phyloP scores from a whole-genome alignment of 1,284 basidiomycete genomes.

The Microbotryomycetes sp. region DNA sequence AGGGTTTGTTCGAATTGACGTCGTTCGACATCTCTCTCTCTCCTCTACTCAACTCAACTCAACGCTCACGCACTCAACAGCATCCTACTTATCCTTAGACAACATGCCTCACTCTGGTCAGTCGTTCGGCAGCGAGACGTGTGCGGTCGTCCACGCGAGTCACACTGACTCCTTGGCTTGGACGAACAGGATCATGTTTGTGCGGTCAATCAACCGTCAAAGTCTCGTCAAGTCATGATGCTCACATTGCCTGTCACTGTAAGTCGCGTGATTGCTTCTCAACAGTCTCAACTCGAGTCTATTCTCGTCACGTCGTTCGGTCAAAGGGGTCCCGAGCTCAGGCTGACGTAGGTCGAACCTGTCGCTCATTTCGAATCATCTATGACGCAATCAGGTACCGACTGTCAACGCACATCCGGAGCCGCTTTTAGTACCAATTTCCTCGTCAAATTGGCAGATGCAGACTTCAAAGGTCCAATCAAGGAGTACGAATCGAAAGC shows the following conservation, averaged over 20 bases:
- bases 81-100: not conserved
- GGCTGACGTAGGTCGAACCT: too few species aligned
- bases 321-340: too few species aligned
- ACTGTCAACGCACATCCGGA: slow-evolving; percentile 36
- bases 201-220: not conserved
- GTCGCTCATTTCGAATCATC: too few species aligned
- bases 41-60: not conserved
- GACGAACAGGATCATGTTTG: not conserved
- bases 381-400: slow-evolving; percentile 24
- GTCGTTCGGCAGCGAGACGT: too few species aligned
- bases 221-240: not conserved
- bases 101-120: not conserved
- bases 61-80: too few species aligned
- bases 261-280: not conserved
- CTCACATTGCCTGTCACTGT: not conserved
- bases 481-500: slow-evolving; percentile 33
- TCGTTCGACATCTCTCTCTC: not conserved
- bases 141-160: too few species aligned
- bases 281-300: not conserved
- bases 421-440: slow-evolving; percentile 33
- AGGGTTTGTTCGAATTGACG: not conserved
- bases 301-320: too few species aligned
- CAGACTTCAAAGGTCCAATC: slow-evolving; percentile 29
- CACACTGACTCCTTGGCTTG: too few species aligned
- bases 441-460: slow-evolving; percentile 28